These are phyloP conservation scores for Colletotrichum sp. DNA, from an alignment of 2,329 filamentous ascomycete genomes.

Conservation along the genomic window DNA sequence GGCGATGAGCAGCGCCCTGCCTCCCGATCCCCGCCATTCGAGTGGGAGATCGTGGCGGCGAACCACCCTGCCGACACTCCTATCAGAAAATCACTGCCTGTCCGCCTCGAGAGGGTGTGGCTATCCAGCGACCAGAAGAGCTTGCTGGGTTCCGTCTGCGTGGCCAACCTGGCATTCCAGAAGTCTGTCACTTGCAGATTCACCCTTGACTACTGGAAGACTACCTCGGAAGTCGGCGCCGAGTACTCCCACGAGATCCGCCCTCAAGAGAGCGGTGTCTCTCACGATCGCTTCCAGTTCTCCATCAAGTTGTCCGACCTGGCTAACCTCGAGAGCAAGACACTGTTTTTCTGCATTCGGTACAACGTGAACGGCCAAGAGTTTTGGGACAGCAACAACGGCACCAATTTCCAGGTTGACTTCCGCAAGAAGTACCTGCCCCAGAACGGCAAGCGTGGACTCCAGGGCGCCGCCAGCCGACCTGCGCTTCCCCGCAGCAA, in stretches of 20 bases:
- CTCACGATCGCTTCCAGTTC: constrained; percentile 90
- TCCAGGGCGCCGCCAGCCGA: constrained; percentile 55
- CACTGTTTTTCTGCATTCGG: constrained; percentile 87
- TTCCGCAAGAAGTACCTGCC: constrained; percentile 81
- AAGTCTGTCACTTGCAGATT: constrained; percentile 92
- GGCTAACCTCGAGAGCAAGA: constrained; percentile 90
- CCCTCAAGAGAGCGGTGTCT: constrained; percentile 48
- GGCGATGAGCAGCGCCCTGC: constrained; percentile 51
- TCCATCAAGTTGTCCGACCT: constrained; percentile 91
- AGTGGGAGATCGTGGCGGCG: constrained; percentile 86
- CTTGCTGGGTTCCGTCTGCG: constrained; percentile 81
- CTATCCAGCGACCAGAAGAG: constrained; percentile 88
- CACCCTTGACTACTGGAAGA: constrained; percentile 98
- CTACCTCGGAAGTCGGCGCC: constrained; percentile 90
- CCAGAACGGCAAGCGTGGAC: constrained; percentile 61
- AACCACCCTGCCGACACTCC: constrained; percentile 67
- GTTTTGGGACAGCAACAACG: constrained; percentile 93
- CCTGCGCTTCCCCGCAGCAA: constrained; percentile 71
- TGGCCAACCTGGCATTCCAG: constrained; percentile 88
- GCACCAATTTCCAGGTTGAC: constrained; percentile 90
- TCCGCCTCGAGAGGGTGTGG: constrained; percentile 86
- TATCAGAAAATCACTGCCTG: constrained; percentile 67
- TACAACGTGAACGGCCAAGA: constrained; percentile 86
- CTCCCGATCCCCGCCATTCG: constrained; percentile 60
- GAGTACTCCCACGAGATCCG: constrained; percentile 74